phyloP scores from a whole-genome alignment of 192 early-diverging fungal genomes.

The Diversispora eburnea region DNA sequence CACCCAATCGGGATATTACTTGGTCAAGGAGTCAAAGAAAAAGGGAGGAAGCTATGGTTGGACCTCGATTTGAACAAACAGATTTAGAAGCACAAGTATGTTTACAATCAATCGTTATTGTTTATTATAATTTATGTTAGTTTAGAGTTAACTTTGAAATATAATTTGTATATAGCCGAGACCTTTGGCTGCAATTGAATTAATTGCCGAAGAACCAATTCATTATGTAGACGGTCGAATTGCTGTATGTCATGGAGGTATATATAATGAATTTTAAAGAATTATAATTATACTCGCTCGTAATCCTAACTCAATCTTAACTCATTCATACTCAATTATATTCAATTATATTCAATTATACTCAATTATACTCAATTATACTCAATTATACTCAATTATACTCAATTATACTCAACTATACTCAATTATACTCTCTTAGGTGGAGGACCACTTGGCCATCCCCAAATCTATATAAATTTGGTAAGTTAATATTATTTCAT shows the following conservation, averaged over 20 bases:
- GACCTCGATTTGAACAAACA: slow-evolving; percentile 84
- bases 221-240: slow-evolving; percentile 67
- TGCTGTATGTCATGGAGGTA: slow-evolving; percentile 86
- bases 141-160: background rate
- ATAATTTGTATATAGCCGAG: slow-evolving; percentile 56
- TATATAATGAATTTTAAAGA: too few species aligned
- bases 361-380: too few species aligned
- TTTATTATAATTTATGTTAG: slow-evolving; percentile 15
- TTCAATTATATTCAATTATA: too few species aligned
- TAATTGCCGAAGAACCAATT: slow-evolving; percentile 87
- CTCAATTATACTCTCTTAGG: slow-evolving; percentile 39
- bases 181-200: slow-evolving; percentile 85
- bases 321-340: too few species aligned
- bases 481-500: slow-evolving; percentile 37
- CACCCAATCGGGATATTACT: slow-evolving; percentile 26
- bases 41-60: slow-evolving; percentile 63
- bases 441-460: slow-evolving; percentile 89
- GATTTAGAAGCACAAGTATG: slow-evolving; percentile 75
- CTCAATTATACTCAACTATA: background rate
- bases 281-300: too few species aligned
- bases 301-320: too few species aligned
- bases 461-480: slow-evolving; percentile 92
- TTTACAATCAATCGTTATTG: background rate
- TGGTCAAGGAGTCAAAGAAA: slow-evolving; percentile 80
- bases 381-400: background rate